Conservation (phyloP, 2,329 filamentous ascomycete genomes). For the Aspergillus proliferans region DNA sequence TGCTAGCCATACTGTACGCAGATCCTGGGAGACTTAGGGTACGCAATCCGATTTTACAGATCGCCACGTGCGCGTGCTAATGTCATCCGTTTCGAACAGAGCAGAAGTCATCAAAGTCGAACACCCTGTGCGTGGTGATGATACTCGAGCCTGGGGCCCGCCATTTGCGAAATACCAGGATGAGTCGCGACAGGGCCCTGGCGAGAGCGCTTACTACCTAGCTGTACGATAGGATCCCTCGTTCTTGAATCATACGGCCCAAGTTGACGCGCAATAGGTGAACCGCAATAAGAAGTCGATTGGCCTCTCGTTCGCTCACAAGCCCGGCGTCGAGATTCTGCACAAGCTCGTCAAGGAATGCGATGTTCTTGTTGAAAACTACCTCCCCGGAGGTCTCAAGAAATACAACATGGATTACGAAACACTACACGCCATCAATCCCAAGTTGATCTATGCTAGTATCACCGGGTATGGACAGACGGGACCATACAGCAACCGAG, state of each 20-base stretch:
- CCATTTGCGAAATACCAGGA: constrained; percentile 77
- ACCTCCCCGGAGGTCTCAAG: constrained; percentile 78
- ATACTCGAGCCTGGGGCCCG: constrained; percentile 93
- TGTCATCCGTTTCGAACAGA: constrained; percentile 39
- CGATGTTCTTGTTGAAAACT: constrained; percentile 95
- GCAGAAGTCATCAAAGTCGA: constrained; percentile 98
- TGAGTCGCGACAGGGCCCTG: constrained; percentile 56
- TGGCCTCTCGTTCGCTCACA: constrained; percentile 82
- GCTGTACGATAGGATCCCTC: constrained; percentile 50
- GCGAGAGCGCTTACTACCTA: constrained; percentile 92
- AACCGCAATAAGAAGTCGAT: constrained; percentile 97
- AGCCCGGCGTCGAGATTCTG: constrained; percentile 75
- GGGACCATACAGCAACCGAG: constrained; percentile 77
- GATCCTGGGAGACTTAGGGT: constrained; percentile 94
- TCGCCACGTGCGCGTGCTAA: background rate
- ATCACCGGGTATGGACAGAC: constrained; percentile 97
- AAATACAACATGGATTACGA: constrained; percentile 91
- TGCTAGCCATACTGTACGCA: constrained; percentile 90
- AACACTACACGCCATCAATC: constrained; percentile 73
- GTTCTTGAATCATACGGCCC: background rate
- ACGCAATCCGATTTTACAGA: constrained; percentile 28
- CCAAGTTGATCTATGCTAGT: constrained; percentile 82
- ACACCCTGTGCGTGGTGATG: constrained; percentile 83
- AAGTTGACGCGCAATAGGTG: constrained; percentile 49
- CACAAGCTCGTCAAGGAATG: constrained; percentile 77